Base-by-base conservation (phyloP, 192 early-diverging fungal species). In the Geranomyces michiganensis region DNA sequence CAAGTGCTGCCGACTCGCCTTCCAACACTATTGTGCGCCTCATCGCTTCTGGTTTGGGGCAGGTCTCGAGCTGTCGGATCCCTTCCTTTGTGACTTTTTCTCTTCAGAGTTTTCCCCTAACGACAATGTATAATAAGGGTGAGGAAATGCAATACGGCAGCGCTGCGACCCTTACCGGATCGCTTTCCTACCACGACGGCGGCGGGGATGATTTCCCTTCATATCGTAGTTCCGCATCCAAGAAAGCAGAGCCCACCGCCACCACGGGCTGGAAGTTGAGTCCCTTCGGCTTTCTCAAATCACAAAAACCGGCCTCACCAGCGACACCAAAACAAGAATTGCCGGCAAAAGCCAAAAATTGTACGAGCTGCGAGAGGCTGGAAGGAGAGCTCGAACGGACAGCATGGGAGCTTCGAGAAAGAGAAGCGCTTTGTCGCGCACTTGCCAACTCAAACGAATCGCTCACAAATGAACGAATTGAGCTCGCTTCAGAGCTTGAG, bases 351-450 rank as follows among this genome's bases (percentile, higher is more conserved):
- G 22, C 41, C 12, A 62, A 62, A 30, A 62, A 27, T 10, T 43
- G 31, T n/a, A 0, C 27, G 30, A 8, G 60, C n/a, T 48, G 5
- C 24, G 22, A 7, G n/a, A 7, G 26, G 64, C 43, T 65, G 22
- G 21, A 45, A 22, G 7, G 64, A 12, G 64, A 65, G 1, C 24
- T 65, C 15, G 19, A 49, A 43, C 43, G 63, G 19, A 44, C 3
- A 27, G 53, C 53, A 26, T 68, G 67, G 67, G 67, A 68, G 53
- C 33, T 68, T 29, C 22, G 55, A 17, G 67, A 68, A 58, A 26
- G 67, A 31, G 67, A 68, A 41, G 53, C 62, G 0, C 53, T 68
- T 9, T 68, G 48, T 29, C 41, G 55, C 17, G 67, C 67, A n/a
- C 55, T 68, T 19, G 51, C 51, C 19, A 7, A n/a, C 19, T 66